These are phyloP conservation scores for Pelargonium myrrhifolium DNA, from an alignment of 441 rosid species.

Conservation along the genomic window DNA sequence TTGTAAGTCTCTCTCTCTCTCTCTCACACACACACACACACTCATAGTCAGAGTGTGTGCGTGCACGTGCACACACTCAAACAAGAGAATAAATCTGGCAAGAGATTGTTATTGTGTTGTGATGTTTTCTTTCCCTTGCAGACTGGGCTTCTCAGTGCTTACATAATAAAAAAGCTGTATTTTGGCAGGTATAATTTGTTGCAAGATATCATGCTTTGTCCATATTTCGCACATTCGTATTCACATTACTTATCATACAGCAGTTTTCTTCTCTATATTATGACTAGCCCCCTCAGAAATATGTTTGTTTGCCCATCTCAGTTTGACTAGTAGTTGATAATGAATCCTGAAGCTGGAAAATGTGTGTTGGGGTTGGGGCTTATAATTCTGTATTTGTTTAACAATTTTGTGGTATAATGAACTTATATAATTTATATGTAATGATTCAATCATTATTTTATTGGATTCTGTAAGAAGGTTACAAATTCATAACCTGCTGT, in stretches of 20 bases:
- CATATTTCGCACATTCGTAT: neutral
- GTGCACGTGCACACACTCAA: neutral
- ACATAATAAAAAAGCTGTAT: constrained; percentile 73
- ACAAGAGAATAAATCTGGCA: constrained; percentile 9
- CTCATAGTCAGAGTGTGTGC: too few species aligned
- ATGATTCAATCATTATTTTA: too few species aligned
- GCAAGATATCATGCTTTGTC: too few species aligned
- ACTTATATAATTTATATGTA: too few species aligned
- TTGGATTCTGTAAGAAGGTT: too few species aligned
- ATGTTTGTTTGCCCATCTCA: too few species aligned
- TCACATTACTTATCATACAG: neutral
- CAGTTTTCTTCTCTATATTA: too few species aligned
- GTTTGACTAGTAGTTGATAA: neutral
- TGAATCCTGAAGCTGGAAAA: neutral
- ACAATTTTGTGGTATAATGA: too few species aligned
- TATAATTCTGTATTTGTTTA: neutral
- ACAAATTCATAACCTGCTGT: neutral
- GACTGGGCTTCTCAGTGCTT: constrained; percentile 83
- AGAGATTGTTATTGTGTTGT: constrained; percentile 4
- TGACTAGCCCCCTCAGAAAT: too few species aligned
- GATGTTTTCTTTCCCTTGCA: constrained; percentile 30
- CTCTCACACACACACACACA: too few species aligned
- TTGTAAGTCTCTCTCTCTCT: constrained; percentile 41
- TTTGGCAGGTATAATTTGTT: constrained; percentile 60
- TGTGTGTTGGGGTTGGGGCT: neutral